Evolutionary conservation across 345 rosid genomes (phyloP).

Genomic region (Dipteronia dyeriana): DNA sequence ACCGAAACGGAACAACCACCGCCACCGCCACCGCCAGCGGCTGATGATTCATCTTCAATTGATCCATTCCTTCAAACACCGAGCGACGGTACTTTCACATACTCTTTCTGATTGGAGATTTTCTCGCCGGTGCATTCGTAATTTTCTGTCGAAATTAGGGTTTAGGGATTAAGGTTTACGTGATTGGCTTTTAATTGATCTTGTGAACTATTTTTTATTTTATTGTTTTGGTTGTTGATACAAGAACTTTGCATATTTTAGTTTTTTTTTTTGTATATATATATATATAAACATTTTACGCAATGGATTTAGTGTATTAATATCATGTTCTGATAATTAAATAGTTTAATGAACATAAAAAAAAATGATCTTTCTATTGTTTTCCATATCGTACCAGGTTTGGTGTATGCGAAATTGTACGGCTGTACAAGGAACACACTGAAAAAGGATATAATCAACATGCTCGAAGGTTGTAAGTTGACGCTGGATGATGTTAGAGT

Average conservation of each 20-base stretch:
- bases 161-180: slow-evolving; percentile 25
- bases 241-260: background rate
- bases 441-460: slow-evolving; percentile 62
- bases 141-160: slow-evolving; percentile 17
- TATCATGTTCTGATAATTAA: background rate
- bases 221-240: no score
- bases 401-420: slow-evolving; percentile 46
- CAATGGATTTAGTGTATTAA: background rate
- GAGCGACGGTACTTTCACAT: slow-evolving; percentile 18
- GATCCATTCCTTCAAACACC: slow-evolving; percentile 32
- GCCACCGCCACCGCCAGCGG: slow-evolving; percentile 9
- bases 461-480: slow-evolving; percentile 63
- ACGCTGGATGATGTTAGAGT: slow-evolving; percentile 57
- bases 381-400: slow-evolving; percentile 30
- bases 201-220: no score
- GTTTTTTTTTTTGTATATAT: background rate
- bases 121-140: background rate
- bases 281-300: no score
- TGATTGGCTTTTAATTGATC: background rate
- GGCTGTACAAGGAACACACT: slow-evolving; percentile 49
- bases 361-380: background rate
- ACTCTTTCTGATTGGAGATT: background rate
- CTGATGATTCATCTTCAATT: slow-evolving; percentile 29
- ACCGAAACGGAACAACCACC: slow-evolving; percentile 51
- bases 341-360: no score